Base-by-base conservation (phyloP, 345 rosid genomes). In the Schrenkiella parvula region DNA sequence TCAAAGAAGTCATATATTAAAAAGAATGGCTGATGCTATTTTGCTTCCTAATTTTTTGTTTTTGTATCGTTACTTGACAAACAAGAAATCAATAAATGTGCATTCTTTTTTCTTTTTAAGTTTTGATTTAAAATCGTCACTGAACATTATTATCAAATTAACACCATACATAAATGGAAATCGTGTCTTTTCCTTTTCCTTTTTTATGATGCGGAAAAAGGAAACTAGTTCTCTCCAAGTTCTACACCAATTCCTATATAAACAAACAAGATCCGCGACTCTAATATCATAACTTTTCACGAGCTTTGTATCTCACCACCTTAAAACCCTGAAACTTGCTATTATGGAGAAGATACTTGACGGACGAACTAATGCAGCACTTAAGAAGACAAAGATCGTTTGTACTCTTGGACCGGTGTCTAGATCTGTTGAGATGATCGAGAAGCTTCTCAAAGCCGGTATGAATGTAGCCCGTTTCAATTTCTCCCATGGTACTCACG, bases 321-420 rank as follows among this genome's bases (percentile, higher is more conserved):
- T 41, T 10, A 53, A 53, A 52, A 52, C 55, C 63, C 68, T 62
- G 19, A 4, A 19, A 28, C 0, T 14, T 50, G 9, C 10, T 21
- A 26, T 39, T 43, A 74, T 74, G 78, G 72, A 74, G 37, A 74
- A 47, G 4, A 48, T 74, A 67, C 78, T 74, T 66, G 21, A 9
- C 2, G 72, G 67, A 66, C 35, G 52, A 66, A 18, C 60, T 58
- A 66, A 74, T 64, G 73, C 38, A 28, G 0, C 54, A 4, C 72
- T 74, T 1, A 74, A 58, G 78, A 93, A 91, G 87, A 93, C 99
- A 2, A 93, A 93, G 84, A 91, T 93, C 68, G 99, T 95, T 9
- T 89, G 99, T 84, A 91, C 99, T 15, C 90, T 95, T 48, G 97
- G 99, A 51, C 99, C 97, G 15, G 87, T 91, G 11, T 88, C 99